These are phyloP conservation scores for Saturnispora bothae DNA, from an alignment of 805 yeast species.

Conservation along the genomic window DNA sequence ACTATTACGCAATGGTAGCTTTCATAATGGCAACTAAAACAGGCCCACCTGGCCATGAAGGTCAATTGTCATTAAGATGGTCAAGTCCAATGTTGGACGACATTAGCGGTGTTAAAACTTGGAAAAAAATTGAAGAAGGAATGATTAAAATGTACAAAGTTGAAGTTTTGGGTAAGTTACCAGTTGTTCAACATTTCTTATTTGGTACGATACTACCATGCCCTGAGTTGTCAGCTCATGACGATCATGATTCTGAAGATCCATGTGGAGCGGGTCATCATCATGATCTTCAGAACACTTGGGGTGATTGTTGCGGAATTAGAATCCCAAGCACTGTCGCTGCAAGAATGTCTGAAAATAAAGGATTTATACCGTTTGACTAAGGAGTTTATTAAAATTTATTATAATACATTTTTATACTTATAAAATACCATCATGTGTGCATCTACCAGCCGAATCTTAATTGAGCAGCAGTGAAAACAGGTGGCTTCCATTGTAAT, in stretches of 20 bases:
- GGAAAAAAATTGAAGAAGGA: constrained; percentile 89
- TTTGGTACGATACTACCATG: constrained; percentile 64
- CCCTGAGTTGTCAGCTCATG: constrained; percentile 55
- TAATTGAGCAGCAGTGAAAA: constrained; percentile 89
- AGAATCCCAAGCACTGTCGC: constrained; percentile 94
- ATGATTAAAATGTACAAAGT: constrained; percentile 93
- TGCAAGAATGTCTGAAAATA: constrained; percentile 49
- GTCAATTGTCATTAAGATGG: constrained; percentile 54
- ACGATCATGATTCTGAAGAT: constrained; percentile 18
- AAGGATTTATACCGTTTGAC: constrained; percentile 56
- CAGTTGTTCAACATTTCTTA: constrained; percentile 88
- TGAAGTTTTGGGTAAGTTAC: constrained; percentile 83
- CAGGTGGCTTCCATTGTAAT: constrained; percentile 90
- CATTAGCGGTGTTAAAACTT: constrained; percentile 78
- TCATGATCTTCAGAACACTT: constrained; percentile 33
- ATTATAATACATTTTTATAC: not conserved
- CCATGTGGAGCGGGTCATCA: constrained; percentile 8
- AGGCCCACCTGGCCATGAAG: constrained; percentile 41
- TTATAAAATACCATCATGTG: not conserved
- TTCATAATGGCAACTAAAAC: constrained; percentile 63
- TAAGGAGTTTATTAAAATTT: constrained; percentile 16
- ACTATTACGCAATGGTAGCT: constrained; percentile 81
- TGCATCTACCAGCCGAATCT: constrained; percentile 78
- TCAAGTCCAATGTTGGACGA: constrained; percentile 97
- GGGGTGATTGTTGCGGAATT: constrained; percentile 99